Conservation (phyloP, 2,329 filamentous ascomycete genomes). For the Penicillium frequentans region DNA sequence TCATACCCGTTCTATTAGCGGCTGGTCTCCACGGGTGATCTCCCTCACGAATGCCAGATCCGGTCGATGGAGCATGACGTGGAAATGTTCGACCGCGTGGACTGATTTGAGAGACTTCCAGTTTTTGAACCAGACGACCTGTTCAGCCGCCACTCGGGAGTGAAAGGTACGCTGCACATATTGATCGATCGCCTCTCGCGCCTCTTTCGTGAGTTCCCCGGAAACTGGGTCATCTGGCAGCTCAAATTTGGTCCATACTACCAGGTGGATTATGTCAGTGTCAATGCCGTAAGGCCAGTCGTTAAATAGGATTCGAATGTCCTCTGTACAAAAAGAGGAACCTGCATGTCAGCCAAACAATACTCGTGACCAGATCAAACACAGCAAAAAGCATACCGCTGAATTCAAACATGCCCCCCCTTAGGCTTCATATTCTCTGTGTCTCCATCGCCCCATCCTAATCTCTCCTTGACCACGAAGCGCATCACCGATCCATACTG, state of each 20-base stretch:
- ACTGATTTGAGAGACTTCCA: constrained; percentile 84
- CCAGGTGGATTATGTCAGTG: constrained; percentile 73
- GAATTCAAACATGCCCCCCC: constrained; percentile 33
- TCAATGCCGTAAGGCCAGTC: constrained; percentile 95
- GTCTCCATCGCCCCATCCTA: constrained; percentile 63
- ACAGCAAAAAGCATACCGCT: constrained; percentile 28
- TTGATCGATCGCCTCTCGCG: constrained; percentile 64
- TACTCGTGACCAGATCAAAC: neutral
- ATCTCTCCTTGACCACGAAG: constrained; percentile 69
- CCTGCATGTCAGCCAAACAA: neutral
- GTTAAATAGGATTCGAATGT: constrained; percentile 77
- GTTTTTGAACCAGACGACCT: constrained; percentile 88
- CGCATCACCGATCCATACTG: constrained; percentile 74
- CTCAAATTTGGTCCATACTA: constrained; percentile 90
- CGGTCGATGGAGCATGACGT: constrained; percentile 84
- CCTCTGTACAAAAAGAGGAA: constrained; percentile 39
- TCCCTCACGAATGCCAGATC: constrained; percentile 66
- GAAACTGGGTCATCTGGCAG: constrained; percentile 67
- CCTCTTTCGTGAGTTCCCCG: constrained; percentile 66
- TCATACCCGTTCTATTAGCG: constrained; percentile 55
- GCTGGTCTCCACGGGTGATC: constrained; percentile 73
- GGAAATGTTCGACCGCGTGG: constrained; percentile 86
- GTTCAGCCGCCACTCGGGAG: constrained; percentile 40
- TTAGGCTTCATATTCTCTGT: constrained; percentile 35
- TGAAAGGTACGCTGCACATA: constrained; percentile 71